Evolutionary conservation across 768 basidiomycete genomes (phyloP), one percentile per base, ranked within the genome.

Genomic region (Russula foetens): DNA sequence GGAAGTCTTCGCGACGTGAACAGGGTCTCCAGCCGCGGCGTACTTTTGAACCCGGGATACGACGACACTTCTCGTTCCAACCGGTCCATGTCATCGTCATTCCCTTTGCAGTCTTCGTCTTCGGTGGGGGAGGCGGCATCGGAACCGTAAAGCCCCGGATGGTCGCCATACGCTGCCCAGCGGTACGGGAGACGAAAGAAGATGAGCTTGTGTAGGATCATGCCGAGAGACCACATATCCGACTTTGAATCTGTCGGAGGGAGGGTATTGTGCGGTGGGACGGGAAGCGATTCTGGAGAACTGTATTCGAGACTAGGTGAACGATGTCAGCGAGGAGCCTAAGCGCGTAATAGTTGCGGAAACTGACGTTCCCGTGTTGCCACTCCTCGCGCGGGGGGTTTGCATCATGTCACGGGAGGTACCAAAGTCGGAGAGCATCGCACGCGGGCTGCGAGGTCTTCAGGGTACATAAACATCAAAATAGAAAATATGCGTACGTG

Each of bases 221-320:
- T 93, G 63, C 95, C 95, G 17, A 98, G 78, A 6, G 91, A 92
- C 95, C 96, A 98, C 85, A 97, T 93, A 69, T 98, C 95, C 4
- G 90, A 82, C 68, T 94, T 94, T 0, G 92, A 91, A 67, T 91
- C 88, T 2, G 92, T 79, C 48, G 88, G 85, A 8, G 76, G 77
- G 8, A 90, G 81, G 23, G 79, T 71, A 0, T 90, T 90, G 0
- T 83, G 86, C 7, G 76, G 72, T 15, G 81, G 84, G 0, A 84
- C 82, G 3, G 85, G 84, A 0, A 98, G 77, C 0, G 91, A 89
- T 70, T 98, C 96, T 0, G 95, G 96, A 39, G 63, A 56, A 43
- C 38, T 59, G 26, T 53, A 54, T 17, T 66, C 65, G 29, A 66
- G 63, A 7, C 65, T 66, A 29, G 3, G n/a, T 43, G 48, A 53